Evolutionary conservation across 768 basidiomycete genomes (phyloP).

Genomic region (Trametes cinnabarina): DNA sequence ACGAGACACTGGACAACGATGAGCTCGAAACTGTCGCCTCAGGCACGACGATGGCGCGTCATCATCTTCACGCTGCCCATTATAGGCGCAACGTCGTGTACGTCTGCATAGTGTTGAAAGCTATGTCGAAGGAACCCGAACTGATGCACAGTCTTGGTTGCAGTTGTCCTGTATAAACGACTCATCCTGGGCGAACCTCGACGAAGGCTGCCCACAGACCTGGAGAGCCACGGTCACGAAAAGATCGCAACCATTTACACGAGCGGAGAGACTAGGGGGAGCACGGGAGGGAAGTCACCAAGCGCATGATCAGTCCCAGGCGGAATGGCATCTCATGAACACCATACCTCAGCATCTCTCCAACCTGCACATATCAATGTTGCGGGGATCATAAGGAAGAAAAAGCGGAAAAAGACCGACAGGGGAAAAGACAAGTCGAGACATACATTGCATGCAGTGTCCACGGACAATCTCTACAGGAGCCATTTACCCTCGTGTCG

Average conservation of each 20-base stretch:
- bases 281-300: not conserved
- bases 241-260: conserved; percentile 12
- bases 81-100: conserved; percentile 63
- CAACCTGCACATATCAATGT: not conserved
- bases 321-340: not conserved
- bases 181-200: conserved; percentile 52
- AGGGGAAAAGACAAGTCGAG: not conserved
- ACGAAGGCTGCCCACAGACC: conserved; percentile 35
- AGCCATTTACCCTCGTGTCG: not conserved
- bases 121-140: too few species aligned
- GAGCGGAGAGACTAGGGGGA: not conserved
- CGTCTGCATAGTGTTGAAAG: too few species aligned
- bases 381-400: not conserved
- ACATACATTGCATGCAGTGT: conserved; percentile 15
- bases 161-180: conserved; percentile 68
- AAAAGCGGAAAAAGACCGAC: not conserved
- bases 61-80: conserved; percentile 66
- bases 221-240: conserved; percentile 8
- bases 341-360: not conserved
- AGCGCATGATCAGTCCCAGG: not conserved
- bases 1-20: conserved; percentile 14
- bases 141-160: too few species aligned
- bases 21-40: conserved; percentile 39
- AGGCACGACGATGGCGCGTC: conserved; percentile 45
- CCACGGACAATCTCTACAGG: conserved; percentile 12